Evolutionary conservation across 805 yeast species (phyloP), one percentile per base, ranked within the genome.

Genomic region (Candida piceae): DNA sequence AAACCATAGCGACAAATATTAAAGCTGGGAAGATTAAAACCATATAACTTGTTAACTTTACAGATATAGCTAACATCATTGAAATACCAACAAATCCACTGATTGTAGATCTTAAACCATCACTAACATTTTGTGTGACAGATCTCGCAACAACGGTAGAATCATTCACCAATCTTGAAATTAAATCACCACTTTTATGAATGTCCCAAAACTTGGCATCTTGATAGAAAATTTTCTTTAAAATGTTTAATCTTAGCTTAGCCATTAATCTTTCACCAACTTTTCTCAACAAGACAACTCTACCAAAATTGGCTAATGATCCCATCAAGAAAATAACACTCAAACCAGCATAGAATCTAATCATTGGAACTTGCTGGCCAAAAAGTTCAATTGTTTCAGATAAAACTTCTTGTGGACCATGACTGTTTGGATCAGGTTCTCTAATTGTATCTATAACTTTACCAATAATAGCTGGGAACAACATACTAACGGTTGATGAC

Each of bases 201-300:
- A 78, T 78, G 53, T 90, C 97, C 62, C 89, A 78, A 52, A 90
- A 90, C 46, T 84, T 83, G 4, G 95, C 80, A 58, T 89, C 96
- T 55, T 89, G 96, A 32, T 78, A 77, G 38, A 90, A 68, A 12
- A 90, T 76, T 32, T 82, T 84, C 52, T 76, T 76, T 58, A 87
- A 76, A 25, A 90, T 76, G 38, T 85, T 70, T 8, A 90, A 71
- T 50, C 97, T 72, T 44, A 90, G 63, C 41, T 93, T 72, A 7
- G 96, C 90, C 42, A 89, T 95, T 25, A 90, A 66, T 44, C 84
- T 72, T 59, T 90, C 97, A 36, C 97, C 96, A 10, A 84, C 84
- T 2, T 80, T 67, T 46, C 89, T 74, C 53, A 90, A 64, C 11
- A 85, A 62, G 27, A 83, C 71, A n/a, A 84, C 74, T 48, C 97